phyloP scores from a whole-genome alignment of 768 basidiomycete genomes.

The Amyloporia xantha region DNA sequence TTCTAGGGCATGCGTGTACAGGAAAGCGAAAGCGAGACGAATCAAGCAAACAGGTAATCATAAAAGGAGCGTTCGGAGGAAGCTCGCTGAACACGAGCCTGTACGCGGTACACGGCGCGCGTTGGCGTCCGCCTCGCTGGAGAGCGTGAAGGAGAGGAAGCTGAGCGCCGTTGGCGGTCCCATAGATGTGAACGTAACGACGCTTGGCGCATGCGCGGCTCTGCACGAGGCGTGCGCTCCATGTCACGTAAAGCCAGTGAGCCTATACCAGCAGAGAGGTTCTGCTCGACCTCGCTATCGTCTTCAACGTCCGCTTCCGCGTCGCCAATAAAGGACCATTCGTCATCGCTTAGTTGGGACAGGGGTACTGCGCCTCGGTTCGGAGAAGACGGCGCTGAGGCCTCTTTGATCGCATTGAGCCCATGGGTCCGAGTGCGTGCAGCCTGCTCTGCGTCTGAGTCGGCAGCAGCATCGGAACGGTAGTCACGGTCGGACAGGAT shows the following conservation, averaged over 20 bases:
- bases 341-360: conserved; percentile 21
- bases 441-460: conserved; percentile 24
- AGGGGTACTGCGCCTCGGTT: conserved; percentile 19
- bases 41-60: conserved; percentile 21
- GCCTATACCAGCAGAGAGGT: conserved; percentile 27
- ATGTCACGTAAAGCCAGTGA: conserved; percentile 28
- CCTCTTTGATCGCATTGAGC: conserved; percentile 22
- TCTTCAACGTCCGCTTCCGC: conserved; percentile 20
- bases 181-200: conserved; percentile 27
- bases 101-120: conserved; percentile 14
- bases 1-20: too few species aligned
- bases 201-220: conserved; percentile 16
- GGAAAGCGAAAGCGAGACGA: too few species aligned
- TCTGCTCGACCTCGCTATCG: conserved; percentile 14
- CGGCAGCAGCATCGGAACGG: conserved; percentile 16
- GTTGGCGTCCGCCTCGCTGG: conserved; percentile 32
- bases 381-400: conserved; percentile 21
- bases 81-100: conserved; percentile 6
- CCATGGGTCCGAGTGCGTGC: background rate
- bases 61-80: conserved; percentile 16
- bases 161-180: conserved; percentile 28
- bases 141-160: conserved; percentile 52
- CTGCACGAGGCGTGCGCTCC: conserved; percentile 17
- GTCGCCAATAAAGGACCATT: conserved; percentile 34
- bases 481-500: conserved; percentile 17